Base-by-base conservation (phyloP, 306 rosid genomes). In the Castanea sativa region DNA sequence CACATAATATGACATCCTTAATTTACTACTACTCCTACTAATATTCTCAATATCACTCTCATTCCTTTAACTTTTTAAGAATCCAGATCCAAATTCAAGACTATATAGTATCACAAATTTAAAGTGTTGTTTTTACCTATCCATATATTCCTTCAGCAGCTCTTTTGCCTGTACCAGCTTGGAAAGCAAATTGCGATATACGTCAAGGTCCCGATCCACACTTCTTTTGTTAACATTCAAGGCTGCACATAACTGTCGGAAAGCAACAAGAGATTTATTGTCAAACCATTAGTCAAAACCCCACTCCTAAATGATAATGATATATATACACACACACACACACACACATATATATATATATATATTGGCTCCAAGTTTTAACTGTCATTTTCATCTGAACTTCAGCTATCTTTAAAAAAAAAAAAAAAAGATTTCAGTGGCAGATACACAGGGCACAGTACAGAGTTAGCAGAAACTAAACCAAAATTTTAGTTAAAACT, bases 111-210 rank as follows among this genome's bases (percentile, higher is more conserved):
- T 76, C 56, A 70, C 74, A 15, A 52, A 23, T 10, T 49, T 57
- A 35, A 25, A 15, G 33, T 12, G 27, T 73, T 78, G 72, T 81
- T 82, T 78, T 69, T 88, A 96, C 98, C 99, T 93, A 79, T 86
- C 94, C 60, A 96, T 79, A 32, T 96, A 96, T 87, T 96, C 99
- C 93, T 78, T 93, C 53, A 93, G 97, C 81, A 96, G 85, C 79
- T 96, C 98, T 79, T 96, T 96, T 19, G 99, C 99, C 86, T 96
- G 99, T 85, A 93, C 99, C 88, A 96, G 80, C 86, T 93, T 96
- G 45, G 99, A 93, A 57, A 96, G 99, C 78, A 93, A 86, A 83
- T 96, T 93, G 63, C 98, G 98, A 76, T 93, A 96, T 78, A 96
- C 94, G 33, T 96, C 99, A 87, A 96, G 92, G 88, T 96, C 99